Evolutionary conservation across 2,329 filamentous ascomycete species (phyloP), one percentile per base, ranked within the genome.

Genomic region (Pseudogymnoascus sp.): DNA sequence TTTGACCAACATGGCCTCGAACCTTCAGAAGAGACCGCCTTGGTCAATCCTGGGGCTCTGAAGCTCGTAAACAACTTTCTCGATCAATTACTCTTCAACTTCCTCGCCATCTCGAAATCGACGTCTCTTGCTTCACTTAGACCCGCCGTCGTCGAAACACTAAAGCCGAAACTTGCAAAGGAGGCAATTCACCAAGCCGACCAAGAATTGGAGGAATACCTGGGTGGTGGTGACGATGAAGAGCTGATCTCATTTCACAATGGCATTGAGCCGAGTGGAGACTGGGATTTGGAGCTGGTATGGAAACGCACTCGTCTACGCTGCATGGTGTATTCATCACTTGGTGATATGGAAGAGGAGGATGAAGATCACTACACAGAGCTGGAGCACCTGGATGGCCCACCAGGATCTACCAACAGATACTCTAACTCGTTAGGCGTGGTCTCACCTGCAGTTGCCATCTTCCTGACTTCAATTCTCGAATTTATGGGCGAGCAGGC

Each of bases 301-400:
- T 99, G 94, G 92, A 97, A 95, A 78, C 84, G 94, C 68, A 94
- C 92, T 0, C 86, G 94, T 62, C 78, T 99, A 70, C 86, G 94
- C 65, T 96, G 94, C 74, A 99, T 99, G 94, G 93, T 99, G 21
- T 97, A 97, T 74, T 97, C 92, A 7, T 92, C 94, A 7, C 80
- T 99, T 5, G 94, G 94, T 50, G 93, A 99, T 72, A 87, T 99
- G 82, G 95, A 99, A 75, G 94, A 99, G 76, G 92, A 97, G 68
- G 94, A 99, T 68, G 94, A 97, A 74, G 93, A 97, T 72, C 85
- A 87, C 60, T 91, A 91, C 71, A 89, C 95, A 73, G 86, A 92
- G 67, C 86, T 91, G 70, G 91, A 94, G 63, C 84, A 90, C 42
- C 80, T 93, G 10, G 77, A 79, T 44, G 83, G 85, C 38, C 78